A percentile compares a stretch with the other conserved stretches of the same genome.
phyloP scores from a whole-genome alignment of 2,329 filamentous ascomycete genomes.

The Curvularia sp. region DNA sequence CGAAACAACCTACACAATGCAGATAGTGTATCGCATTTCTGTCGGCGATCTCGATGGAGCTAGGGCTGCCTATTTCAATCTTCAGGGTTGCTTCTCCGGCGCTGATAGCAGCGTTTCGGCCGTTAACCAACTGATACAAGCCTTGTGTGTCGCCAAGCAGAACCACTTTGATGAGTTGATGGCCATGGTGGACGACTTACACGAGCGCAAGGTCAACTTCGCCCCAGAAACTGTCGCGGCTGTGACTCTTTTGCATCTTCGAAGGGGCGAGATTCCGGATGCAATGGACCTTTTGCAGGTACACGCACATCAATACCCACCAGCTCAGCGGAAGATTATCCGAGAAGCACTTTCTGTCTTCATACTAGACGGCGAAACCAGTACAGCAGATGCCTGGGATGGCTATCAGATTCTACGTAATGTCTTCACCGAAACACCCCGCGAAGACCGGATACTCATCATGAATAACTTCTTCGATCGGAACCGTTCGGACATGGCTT shows the following conservation, averaged over 20 bases:
- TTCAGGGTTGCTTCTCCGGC: constrained; percentile 65
- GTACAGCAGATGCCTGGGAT: constrained; percentile 69
- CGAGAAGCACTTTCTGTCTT: constrained; percentile 71
- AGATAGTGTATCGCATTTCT: constrained; percentile 78
- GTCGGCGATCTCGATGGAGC: constrained; percentile 76
- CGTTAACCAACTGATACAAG: constrained; percentile 75
- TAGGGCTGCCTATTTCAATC: constrained; percentile 67
- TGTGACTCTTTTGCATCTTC: constrained; percentile 76
- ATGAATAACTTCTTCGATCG: constrained; percentile 86
- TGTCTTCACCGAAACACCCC: constrained; percentile 69
- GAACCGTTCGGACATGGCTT: constrained; percentile 81
- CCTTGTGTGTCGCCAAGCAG: constrained; percentile 67
- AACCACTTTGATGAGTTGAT: constrained; percentile 75
- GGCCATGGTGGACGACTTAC: constrained; percentile 74
- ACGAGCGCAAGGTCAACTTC: constrained; percentile 72
- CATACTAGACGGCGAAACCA: constrained; percentile 70
- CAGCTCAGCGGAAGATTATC: constrained; percentile 72
- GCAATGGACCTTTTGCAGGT: constrained; percentile 82
- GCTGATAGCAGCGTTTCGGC: constrained; percentile 67
- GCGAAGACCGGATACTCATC: constrained; percentile 69
- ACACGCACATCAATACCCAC: constrained; percentile 73
- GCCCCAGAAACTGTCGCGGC: constrained; percentile 76
- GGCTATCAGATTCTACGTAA: constrained; percentile 65
- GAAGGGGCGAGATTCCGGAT: constrained; percentile 77
- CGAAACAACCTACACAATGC: constrained; percentile 73